phyloP scores from a whole-genome alignment of 2,329 filamentous ascomycete genomes.

The Pseudocercospora cruenta region DNA sequence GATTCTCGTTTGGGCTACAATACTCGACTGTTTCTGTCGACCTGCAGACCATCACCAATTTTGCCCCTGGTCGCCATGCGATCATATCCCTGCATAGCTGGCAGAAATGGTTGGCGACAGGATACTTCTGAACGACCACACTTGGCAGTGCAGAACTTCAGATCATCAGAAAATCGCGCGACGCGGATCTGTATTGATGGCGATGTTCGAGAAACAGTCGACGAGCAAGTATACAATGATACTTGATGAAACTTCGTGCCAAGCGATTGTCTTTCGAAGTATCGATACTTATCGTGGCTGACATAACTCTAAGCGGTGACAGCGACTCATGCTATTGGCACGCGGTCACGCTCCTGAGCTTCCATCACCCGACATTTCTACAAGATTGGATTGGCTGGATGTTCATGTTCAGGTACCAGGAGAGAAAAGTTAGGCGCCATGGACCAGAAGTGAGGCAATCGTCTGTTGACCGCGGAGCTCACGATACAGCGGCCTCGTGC shows the following conservation, averaged over 20 bases:
- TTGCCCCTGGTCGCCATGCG: background rate
- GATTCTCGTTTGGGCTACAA: background rate
- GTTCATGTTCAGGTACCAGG: background rate
- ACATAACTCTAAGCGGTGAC: background rate
- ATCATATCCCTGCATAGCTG: background rate
- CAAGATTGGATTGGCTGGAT: background rate
- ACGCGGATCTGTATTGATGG: background rate
- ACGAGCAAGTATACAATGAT: background rate
- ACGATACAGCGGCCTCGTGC: background rate
- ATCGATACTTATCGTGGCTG: background rate
- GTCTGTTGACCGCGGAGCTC: background rate
- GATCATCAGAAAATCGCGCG: background rate
- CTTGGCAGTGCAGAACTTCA: background rate
- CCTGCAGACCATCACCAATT: background rate
- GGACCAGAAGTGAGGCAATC: background rate
- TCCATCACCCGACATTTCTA: background rate
- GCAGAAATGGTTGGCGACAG: conserved; percentile 5
- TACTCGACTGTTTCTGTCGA: background rate
- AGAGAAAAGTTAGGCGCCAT: background rate
- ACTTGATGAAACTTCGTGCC: background rate
- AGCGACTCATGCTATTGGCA: background rate
- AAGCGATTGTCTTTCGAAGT: background rate
- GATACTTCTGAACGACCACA: background rate
- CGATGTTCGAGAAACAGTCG: background rate
- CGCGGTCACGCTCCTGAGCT: background rate